Conservation (phyloP, 148 eudicot species). For the Nepenthes gracilis region DNA sequence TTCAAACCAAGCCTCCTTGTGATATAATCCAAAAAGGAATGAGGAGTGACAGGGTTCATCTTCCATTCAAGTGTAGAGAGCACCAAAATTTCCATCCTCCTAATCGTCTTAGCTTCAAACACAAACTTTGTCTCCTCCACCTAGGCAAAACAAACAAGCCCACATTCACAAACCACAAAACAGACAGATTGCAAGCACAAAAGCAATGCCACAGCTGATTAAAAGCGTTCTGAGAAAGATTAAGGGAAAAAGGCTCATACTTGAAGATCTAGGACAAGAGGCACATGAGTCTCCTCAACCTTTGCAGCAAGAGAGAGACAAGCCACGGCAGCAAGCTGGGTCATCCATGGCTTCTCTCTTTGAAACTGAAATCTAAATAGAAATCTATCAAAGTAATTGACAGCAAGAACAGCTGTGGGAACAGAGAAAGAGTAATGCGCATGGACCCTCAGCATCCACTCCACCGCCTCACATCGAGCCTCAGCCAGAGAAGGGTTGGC, state of each 20-base stretch:
- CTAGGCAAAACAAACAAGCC: constrained; percentile 13
- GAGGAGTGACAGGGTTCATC: constrained; percentile 72
- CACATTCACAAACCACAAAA: background rate
- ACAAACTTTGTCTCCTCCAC: constrained; percentile 46
- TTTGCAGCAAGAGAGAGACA: constrained; percentile 62
- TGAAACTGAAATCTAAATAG: constrained; percentile 24
- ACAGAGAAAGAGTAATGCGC: constrained; percentile 26
- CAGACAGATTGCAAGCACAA: background rate
- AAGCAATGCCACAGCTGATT: background rate
- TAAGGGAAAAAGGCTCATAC: constrained; percentile 22
- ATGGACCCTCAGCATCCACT: constrained; percentile 29
- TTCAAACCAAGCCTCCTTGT: constrained; percentile 47
- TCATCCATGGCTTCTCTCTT: constrained; percentile 42
- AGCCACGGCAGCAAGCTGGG: constrained; percentile 45
- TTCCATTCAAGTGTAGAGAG: constrained; percentile 54
- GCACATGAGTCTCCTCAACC: constrained; percentile 53
- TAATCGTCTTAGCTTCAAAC: constrained; percentile 56
- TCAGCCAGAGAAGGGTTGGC: constrained; percentile 5
- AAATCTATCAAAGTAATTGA: constrained; percentile 45
- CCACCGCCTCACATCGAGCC: constrained; percentile 23
- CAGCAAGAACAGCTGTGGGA: constrained; percentile 34
- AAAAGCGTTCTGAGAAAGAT: background rate
- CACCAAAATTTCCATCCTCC: constrained; percentile 66
- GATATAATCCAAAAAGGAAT: constrained; percentile 52
- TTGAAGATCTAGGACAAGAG: constrained; percentile 51